Conservation (phyloP, 768 basidiomycete genomes). For the Mycena alexandri region DNA sequence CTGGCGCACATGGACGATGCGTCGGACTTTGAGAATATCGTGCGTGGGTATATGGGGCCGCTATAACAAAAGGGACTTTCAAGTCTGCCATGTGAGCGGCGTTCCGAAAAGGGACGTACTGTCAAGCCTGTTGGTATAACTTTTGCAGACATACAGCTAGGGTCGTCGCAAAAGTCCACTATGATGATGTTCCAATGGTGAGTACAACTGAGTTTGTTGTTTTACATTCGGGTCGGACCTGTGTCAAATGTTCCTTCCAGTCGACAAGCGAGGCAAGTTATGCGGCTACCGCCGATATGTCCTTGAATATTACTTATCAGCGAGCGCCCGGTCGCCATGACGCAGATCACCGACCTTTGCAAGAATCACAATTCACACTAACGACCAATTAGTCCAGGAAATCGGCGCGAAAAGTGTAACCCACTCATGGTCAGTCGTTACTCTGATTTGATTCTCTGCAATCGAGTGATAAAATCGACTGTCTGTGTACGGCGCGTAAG, state of each 20-base stretch:
- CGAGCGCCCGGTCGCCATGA: no score
- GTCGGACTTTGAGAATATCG: conserved; percentile 45
- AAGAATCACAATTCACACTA: conserved; percentile 38
- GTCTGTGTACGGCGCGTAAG: neutral
- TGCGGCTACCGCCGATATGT: conserved; percentile 44
- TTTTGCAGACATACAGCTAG: conserved; percentile 39
- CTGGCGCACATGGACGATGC: conserved; percentile 34
- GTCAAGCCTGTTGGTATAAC: conserved; percentile 35
- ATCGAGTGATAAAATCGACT: conserved; percentile 40
- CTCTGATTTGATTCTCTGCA: conserved; percentile 36
- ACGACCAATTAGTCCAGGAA: neutral
- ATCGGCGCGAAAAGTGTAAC: neutral
- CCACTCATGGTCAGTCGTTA: conserved; percentile 43
- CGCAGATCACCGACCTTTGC: neutral
- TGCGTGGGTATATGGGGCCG: conserved; percentile 45
- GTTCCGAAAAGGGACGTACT: conserved; percentile 6
- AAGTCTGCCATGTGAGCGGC: neutral
- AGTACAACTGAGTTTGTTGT: neutral
- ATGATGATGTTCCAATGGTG: neutral
- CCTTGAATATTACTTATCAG: conserved; percentile 40
- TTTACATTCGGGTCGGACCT: neutral
- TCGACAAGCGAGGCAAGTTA: conserved; percentile 49
- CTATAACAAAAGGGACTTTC: conserved; percentile 7
- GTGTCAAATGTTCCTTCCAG: conserved; percentile 38
- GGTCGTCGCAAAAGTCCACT: conserved; percentile 47